Conservation (phyloP, 2,329 filamentous ascomycete genomes). For the Aspergillus carbonarius region DNA sequence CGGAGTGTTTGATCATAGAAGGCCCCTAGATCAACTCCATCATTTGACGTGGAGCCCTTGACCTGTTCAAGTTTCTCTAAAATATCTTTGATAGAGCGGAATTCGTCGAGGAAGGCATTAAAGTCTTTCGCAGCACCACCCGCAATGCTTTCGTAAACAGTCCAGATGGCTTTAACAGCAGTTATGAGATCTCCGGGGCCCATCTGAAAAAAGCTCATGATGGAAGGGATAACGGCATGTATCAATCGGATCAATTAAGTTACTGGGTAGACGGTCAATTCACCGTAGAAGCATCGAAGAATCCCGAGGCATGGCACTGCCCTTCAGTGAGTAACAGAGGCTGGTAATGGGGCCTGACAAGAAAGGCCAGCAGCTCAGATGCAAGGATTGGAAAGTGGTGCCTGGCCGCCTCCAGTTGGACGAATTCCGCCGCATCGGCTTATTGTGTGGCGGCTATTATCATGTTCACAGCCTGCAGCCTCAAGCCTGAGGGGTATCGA, state of each 20-base stretch:
- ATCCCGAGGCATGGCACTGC: background rate
- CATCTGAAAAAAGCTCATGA: conserved; percentile 11
- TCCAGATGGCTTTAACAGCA: conserved; percentile 7
- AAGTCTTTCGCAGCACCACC: conserved; percentile 9
- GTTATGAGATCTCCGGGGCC: conserved; percentile 10
- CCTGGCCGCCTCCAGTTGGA: background rate
- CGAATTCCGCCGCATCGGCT: background rate
- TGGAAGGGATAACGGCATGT: background rate
- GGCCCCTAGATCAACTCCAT: conserved; percentile 6
- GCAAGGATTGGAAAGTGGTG: background rate
- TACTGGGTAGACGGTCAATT: background rate
- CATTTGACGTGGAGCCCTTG: background rate
- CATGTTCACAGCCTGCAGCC: background rate
- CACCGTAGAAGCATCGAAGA: background rate
- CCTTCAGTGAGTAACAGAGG: background rate
- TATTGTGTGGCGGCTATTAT: background rate
- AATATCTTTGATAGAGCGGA: conserved; percentile 6
- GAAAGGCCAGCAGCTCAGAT: background rate
- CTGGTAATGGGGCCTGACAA: background rate
- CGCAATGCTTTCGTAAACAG: conserved; percentile 11
- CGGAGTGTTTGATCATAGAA: conserved; percentile 6
- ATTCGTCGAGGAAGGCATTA: conserved; percentile 4
- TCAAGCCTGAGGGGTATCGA: background rate
- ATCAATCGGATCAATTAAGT: background rate
- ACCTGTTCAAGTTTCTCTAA: conserved; percentile 5